Base-by-base conservation (phyloP, 2,329 filamentous ascomycete species). In the Scytalidium lignicola region DNA sequence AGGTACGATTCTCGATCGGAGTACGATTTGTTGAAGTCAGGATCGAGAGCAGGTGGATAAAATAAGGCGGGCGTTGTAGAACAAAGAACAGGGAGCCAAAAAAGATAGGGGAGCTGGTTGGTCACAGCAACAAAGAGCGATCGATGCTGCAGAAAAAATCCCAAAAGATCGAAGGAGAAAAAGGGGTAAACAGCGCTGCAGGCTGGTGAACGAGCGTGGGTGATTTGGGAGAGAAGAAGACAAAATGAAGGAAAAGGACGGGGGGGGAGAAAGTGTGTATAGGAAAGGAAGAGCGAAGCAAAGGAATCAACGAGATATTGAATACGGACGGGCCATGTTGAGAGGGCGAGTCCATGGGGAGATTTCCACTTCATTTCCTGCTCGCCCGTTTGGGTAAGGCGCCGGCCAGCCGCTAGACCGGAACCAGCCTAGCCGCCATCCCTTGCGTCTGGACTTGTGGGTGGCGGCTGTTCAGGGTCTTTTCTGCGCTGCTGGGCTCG, bases 11-110 rank as follows among this genome's bases (percentile, higher is more conserved):
- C 15, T 45, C 40, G 52, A 48, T 46, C 48, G 49, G 52, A 43
- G 55, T 52, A 56, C 49, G 60, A 61, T 10, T 26, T 26, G 55
- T 58, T 65, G 62, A 58, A 65, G 64, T 59, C n/a, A 37, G n/a
- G 32, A 37, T 37, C n/a, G 32, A 26, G 10, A 5, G 32, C 32
- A 58, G 55, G 50, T 42, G 43, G 50, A 50, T 55, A 62, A 62
- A 37, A 37, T 37, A 37, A 37, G n/a, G 15, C 6, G 4, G 32
- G 32, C 22, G 17, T 15, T 61, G 60, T 59, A 60, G 64, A 62
- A 66, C 63, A 66, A 67, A 63, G 60, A 64, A 62, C 51, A 49
- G 48, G 47, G 49, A 58, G 58, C 55, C 55, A 59, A 59, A 58
- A 61, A 57, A 60, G 61, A 55, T 54, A 51, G 58, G 54, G 60